Conservation (phyloP, 805 yeast genomes). For the Dipodascopsis uninucleata region DNA sequence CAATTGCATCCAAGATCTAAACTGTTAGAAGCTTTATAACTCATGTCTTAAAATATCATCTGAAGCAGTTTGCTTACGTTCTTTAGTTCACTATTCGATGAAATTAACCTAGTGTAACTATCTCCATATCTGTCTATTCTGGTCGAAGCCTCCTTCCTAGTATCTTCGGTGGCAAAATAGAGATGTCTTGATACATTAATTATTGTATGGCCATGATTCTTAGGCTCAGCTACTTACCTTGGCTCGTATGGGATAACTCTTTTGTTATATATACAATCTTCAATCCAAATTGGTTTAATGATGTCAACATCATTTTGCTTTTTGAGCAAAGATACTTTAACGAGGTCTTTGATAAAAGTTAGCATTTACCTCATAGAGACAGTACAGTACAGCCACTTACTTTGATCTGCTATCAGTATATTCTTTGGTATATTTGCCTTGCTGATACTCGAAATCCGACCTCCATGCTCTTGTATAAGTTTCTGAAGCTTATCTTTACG, state of each 20-base stretch:
- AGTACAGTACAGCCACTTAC: background rate
- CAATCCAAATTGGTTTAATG: conserved; percentile 65
- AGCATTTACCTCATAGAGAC: background rate
- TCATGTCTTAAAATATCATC: no score
- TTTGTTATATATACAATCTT: conserved; percentile 53
- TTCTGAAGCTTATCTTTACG: background rate
- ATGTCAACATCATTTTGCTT: conserved; percentile 54
- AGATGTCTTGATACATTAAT: conserved; percentile 42
- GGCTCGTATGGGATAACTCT: conserved; percentile 57
- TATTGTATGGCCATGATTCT: background rate
- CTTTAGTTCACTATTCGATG: conserved; percentile 28
- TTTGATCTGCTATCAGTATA: background rate
- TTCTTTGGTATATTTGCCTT: background rate
- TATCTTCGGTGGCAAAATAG: conserved; percentile 40
- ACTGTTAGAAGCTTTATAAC: no score
- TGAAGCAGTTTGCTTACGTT: conserved; percentile 25
- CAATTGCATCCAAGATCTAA: no score
- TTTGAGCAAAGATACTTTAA: conserved; percentile 40
- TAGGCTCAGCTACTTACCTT: conserved; percentile 18
- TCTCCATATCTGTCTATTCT: conserved; percentile 62
- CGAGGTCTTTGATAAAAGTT: conserved; percentile 34
- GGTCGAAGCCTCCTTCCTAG: conserved; percentile 31
- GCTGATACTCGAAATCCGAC: background rate
- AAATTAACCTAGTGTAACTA: conserved; percentile 46
- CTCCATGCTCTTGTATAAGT: background rate